Base-by-base conservation (phyloP, 2,329 filamentous ascomycete genomes). In the Colletotrichum shisoi region DNA sequence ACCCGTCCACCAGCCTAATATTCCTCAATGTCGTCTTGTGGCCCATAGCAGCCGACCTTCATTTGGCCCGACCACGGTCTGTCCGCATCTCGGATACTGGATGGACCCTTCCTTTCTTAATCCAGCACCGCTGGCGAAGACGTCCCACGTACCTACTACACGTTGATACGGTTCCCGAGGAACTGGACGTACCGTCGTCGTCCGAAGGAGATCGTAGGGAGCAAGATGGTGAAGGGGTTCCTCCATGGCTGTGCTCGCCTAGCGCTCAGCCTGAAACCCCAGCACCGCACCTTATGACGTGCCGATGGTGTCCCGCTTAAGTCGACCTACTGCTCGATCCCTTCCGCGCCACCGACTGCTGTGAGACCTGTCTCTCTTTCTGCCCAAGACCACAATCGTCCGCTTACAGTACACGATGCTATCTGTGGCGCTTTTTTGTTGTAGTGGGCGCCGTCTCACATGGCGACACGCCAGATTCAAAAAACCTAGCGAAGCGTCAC, bases 211-310 rank as follows among this genome's bases (percentile, higher is more conserved):
- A n/a, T 27, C 2, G 17, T 13, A 53, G 31, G 19, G 24, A 21
- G 31, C 31, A 34, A 8, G 8, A 34, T 34, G 31, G 31, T n/a
- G 34, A 39, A 40, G 24, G 27, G 27, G 13, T 21, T 45, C 11
- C 37, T 51, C 24, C 24, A 51, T 48, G 40, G 49, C 46, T 48
- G 52, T 49, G 37, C 63, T 62, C 46, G 62, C 27, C 63, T 63
- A 63, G 59, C 63, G 59, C 52, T 53, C 54, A 39, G 61, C 44
- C 61, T 54, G 61, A 67, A 65, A 67, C 64, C 51, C 48, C 46
- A 56, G 61, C n/a, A 58, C 59, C 64, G 61, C 48, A 59, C 40
- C 34, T 19, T 59, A 67, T 64, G 64, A 67, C 64, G 64, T 64
- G 64, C 60, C 19, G 58, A 42, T 63, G 57, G 51, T 40, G 51